These are phyloP conservation scores for Coemansia sp. DNA, from an alignment of 192 early-diverging fungal species.

Conservation along the genomic window DNA sequence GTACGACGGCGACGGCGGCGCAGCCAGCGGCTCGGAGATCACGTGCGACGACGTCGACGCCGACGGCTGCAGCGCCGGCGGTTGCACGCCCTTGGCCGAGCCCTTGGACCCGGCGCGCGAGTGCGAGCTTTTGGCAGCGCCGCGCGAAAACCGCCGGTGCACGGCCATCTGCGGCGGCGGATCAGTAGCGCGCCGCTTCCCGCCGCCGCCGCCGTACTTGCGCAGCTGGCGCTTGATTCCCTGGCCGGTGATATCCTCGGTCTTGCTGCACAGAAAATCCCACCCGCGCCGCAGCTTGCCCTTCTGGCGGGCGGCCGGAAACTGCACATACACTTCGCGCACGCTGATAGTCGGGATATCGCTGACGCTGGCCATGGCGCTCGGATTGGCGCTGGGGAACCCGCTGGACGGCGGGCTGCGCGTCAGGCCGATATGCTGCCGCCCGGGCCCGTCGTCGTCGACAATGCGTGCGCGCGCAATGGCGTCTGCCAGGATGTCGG, in stretches of 20 bases:
- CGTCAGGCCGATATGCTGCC: slow-evolving; percentile 18
- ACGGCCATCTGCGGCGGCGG: slow-evolving; percentile 5
- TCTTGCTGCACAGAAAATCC: slow-evolving; percentile 52
- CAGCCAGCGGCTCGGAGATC: slow-evolving; percentile 24
- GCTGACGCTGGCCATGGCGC: slow-evolving; percentile 19
- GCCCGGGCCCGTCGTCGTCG: slow-evolving; percentile 18
- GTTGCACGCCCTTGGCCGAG: neutral
- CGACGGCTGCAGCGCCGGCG: neutral
- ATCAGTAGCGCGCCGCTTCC: slow-evolving; percentile 48
- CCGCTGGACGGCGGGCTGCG: slow-evolving; percentile 32
- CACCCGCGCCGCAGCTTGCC: slow-evolving; percentile 48
- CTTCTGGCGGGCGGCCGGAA: slow-evolving; percentile 31
- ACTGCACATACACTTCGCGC: slow-evolving; percentile 48
- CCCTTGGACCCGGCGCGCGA: neutral
- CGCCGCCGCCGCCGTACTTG: slow-evolving; percentile 47
- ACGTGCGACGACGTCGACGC: neutral
- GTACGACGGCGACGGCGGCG: slow-evolving; percentile 33
- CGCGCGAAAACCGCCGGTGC: slow-evolving; percentile 14
- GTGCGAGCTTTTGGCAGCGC: neutral
- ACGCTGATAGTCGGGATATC: slow-evolving; percentile 48
- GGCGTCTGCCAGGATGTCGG: slow-evolving; percentile 38
- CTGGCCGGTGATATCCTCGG: slow-evolving; percentile 46
- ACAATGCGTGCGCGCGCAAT: slow-evolving; percentile 38
- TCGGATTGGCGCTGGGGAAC: slow-evolving; percentile 9
- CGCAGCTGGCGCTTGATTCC: slow-evolving; percentile 47